phyloP scores from a whole-genome alignment of 176 grass and related monocot genomes.

The Aegilops longissima region DNA sequence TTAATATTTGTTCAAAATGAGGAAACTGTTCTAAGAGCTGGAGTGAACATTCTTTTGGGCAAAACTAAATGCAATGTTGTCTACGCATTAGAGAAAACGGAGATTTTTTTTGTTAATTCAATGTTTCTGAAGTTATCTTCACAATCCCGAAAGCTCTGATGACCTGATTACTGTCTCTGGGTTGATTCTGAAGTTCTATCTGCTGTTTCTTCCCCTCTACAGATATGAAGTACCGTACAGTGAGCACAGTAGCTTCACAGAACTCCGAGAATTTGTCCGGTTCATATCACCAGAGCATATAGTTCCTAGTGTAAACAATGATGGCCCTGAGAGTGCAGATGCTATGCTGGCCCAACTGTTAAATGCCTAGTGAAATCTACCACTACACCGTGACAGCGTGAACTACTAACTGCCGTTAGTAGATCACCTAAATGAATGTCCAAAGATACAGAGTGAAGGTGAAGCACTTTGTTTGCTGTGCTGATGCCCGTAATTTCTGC shows the following conservation, averaged over 20 bases:
- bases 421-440: not conserved
- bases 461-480: not conserved
- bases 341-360: conserved; percentile 68
- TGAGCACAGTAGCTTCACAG: conserved; percentile 91
- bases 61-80: not conserved
- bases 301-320: conserved; percentile 94
- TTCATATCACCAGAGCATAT: conserved; percentile 81
- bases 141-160: not conserved
- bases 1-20: not conserved
- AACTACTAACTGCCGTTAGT: not conserved
- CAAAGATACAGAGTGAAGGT: not conserved
- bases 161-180: not conserved
- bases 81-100: not conserved
- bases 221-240: conserved; percentile 97
- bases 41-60: not conserved
- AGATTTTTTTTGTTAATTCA: not conserved
- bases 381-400: not conserved
- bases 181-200: not conserved
- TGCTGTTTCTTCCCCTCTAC: conserved; percentile 21
- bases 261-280: conserved; percentile 71
- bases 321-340: conserved; percentile 64
- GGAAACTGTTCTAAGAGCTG: not conserved
- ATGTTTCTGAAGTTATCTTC: not conserved
- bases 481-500: not conserved
- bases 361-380: conserved; percentile 25